phyloP scores from a whole-genome alignment of 306 rosid species.

The Leucaena leucocephala region DNA sequence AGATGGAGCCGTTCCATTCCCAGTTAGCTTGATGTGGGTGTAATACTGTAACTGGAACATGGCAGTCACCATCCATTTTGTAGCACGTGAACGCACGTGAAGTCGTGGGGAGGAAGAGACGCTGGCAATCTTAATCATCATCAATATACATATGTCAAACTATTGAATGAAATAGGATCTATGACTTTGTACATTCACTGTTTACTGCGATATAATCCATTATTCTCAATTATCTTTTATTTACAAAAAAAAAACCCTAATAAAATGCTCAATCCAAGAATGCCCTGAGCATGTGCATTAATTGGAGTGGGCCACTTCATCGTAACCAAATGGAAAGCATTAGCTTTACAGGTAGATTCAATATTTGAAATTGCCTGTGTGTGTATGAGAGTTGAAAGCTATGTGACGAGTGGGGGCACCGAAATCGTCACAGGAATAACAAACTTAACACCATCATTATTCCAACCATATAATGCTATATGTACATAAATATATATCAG shows the following conservation, averaged over 20 bases:
- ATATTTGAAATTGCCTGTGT: not conserved
- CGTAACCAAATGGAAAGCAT: constrained; percentile 1
- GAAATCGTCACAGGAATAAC: not conserved
- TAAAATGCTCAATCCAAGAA: not conserved
- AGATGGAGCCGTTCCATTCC: not conserved
- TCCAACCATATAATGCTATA: constrained; percentile 7
- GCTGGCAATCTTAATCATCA: not conserved
- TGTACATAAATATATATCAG: not conserved
- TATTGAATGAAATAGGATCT: not conserved
- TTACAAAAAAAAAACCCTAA: too few relatives aligned
- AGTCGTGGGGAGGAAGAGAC: not conserved
- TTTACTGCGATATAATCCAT: not conserved
- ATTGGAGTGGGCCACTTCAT: not conserved
- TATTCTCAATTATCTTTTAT: not conserved
- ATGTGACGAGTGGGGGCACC: not conserved
- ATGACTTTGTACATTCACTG: not conserved
- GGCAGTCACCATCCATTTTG: not conserved
- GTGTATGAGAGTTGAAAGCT: constrained; percentile 6
- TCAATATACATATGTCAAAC: not conserved
- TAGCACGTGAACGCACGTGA: constrained; percentile 21
- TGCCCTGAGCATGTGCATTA: not conserved
- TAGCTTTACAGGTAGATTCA: not conserved
- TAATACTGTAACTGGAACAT: not conserved
- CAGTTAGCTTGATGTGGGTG: not conserved
- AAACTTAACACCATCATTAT: not conserved